Evolutionary conservation across 768 basidiomycete genomes (phyloP), one percentile per base, ranked within the genome.

Genomic region (Tulasnella sp.): DNA sequence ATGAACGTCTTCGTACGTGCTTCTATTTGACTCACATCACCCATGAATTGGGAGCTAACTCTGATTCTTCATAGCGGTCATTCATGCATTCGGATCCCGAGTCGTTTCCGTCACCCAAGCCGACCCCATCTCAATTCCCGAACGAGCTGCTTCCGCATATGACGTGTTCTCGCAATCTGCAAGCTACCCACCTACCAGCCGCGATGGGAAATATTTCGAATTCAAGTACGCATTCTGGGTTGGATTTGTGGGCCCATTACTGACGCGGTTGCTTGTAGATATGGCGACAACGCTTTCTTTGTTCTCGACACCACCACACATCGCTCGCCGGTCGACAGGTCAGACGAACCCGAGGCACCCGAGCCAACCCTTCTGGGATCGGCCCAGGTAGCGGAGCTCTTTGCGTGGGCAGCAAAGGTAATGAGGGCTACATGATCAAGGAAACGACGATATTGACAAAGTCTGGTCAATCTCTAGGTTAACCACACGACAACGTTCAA

Each of bases 401-500:
- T 89, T 79, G 83, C 87, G 75, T 93, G 93, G 93, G 86, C 92
- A 1, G 85, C 85, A 18, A 86, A 86, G 83, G 90, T 89, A 79
- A 32, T 40, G 83, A 81, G 15, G 40, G 37, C 18, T 48, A 15
- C 61, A 51, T 13, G 6, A 23, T 32, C 42, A 29, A 72, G 15
- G 32, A 73, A 26, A 18, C 20, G 35, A 0, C 35, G 40, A 48
- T 39, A 67, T 51, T 20, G 29, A 67, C 61, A 48, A 67, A n/a
- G 3, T n/a, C 5, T 75, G 29, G 29, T 51, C 13, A 37, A 29
- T 51, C 35, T 11, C 13, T 80, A 90, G 86, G 91, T 91, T 29
- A 93, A 93, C 84, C 82, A 84, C 74, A 93, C 93, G 0, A 86
- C 89, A 10, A 89, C 91, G 0, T 93, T 91, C 87, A 93, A 93